These are phyloP conservation scores for Diaporthe vaccinii DNA, from an alignment of 2,329 filamentous ascomycete species.

Conservation along the genomic window DNA sequence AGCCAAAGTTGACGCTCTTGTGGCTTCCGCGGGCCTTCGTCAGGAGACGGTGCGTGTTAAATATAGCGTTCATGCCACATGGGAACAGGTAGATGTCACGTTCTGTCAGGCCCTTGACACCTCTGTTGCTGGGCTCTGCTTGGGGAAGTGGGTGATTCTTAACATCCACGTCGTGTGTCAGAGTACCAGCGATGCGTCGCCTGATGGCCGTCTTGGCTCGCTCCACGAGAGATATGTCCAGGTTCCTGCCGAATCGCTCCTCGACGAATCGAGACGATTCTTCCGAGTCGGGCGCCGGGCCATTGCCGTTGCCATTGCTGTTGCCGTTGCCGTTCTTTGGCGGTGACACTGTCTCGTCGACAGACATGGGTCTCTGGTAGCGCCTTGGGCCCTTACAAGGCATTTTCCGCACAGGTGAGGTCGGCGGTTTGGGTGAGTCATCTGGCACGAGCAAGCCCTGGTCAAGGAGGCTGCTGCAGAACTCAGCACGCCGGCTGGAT, in stretches of 20 bases:
- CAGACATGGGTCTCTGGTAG: conserved; percentile 75
- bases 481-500: conserved; percentile 91
- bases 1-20: conserved; percentile 94
- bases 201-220: conserved; percentile 89
- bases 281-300: conserved; percentile 56
- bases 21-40: conserved; percentile 72
- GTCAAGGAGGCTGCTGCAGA: conserved; percentile 81
- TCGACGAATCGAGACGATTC: conserved; percentile 89
- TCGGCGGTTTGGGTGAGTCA: conserved; percentile 42
- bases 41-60: conserved; percentile 84
- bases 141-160: conserved; percentile 64
- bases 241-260: conserved; percentile 92
- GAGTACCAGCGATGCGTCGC: conserved; percentile 87
- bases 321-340: conserved; percentile 39
- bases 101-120: conserved; percentile 78
- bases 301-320: conserved; percentile 42
- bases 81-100: conserved; percentile 92
- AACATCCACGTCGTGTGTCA: conserved; percentile 80
- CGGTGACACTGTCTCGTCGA: conserved; percentile 49
- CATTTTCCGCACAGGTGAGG: conserved; percentile 50
- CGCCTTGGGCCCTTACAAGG: conserved; percentile 80
- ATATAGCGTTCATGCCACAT: conserved; percentile 95
- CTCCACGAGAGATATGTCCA: conserved; percentile 82
- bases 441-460: conserved; percentile 70
- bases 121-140: conserved; percentile 63